A percentile compares a stretch with the other conserved stretches of the same genome.
These are phyloP conservation scores for Poronia punctata DNA, from an alignment of 495 filamentous ascomycete genomes.

Conservation along the genomic window DNA sequence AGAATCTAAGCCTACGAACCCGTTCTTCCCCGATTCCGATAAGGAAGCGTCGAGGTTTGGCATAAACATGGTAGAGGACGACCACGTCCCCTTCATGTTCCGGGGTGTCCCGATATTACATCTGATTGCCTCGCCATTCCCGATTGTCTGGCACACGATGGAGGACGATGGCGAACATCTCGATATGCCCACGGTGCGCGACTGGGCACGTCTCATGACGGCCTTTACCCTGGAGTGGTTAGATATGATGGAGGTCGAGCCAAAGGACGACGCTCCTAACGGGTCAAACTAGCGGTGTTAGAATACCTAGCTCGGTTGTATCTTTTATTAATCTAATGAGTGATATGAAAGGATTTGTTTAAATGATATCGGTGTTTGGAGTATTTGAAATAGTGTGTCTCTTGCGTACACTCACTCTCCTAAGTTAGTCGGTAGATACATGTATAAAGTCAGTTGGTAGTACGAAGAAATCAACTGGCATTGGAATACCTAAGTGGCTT, in stretches of 20 bases:
- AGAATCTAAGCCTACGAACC: constrained; percentile 24
- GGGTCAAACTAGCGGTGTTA: neutral
- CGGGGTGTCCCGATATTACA: constrained; percentile 85
- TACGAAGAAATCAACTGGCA: too few relatives aligned
- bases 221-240: constrained; percentile 92
- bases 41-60: constrained; percentile 46
- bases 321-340: too few relatives aligned
- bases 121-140: constrained; percentile 77
- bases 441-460: too few relatives aligned
- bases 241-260: constrained; percentile 70
- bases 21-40: constrained; percentile 43
- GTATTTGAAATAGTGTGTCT: neutral
- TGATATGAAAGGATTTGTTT: too few relatives aligned
- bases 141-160: constrained; percentile 77
- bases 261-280: constrained; percentile 8
- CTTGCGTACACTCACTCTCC: too few relatives aligned
- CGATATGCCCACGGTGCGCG: constrained; percentile 73
- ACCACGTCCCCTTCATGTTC: constrained; percentile 82
- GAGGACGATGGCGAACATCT: constrained; percentile 82
- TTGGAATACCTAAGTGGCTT: too few relatives aligned
- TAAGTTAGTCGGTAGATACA: too few relatives aligned
- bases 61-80: constrained; percentile 59
- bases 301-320: too few relatives aligned
- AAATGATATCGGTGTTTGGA: neutral
- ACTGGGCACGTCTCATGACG: constrained; percentile 77